A percentile compares a stretch with the other conserved stretches of the same genome.
These are phyloP conservation scores for Camellia granthamiana DNA, from an alignment of 148 eudicot species.

Conservation along the genomic window DNA sequence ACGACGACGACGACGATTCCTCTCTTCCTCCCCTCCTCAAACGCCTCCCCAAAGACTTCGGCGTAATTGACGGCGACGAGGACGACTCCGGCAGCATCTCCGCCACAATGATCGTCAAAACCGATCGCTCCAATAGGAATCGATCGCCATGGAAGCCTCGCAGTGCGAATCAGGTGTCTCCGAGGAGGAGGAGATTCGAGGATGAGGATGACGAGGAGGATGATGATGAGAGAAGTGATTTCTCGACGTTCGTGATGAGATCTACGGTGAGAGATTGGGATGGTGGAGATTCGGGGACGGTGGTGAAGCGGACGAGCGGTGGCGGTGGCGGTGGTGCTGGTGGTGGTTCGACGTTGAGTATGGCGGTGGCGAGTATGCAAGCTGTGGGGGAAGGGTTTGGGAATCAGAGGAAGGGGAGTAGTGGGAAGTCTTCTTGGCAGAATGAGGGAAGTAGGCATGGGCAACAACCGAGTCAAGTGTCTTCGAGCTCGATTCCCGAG, in stretches of 20 bases:
- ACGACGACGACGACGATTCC: constrained; percentile 42
- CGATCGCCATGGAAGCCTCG: constrained; percentile 29
- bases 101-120: constrained; percentile 62
- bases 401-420: constrained; percentile 35
- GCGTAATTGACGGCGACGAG: constrained; percentile 41
- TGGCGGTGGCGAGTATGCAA: constrained; percentile 94
- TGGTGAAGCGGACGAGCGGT: constrained; percentile 47
- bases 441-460: constrained; percentile 37
- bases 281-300: constrained; percentile 44
- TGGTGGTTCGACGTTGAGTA: constrained; percentile 55
- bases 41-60: constrained; percentile 94
- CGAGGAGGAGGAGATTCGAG: constrained; percentile 20
- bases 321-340: constrained; percentile 33
- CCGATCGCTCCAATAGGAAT: constrained; percentile 24
- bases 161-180: constrained; percentile 25
- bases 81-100: constrained; percentile 44
- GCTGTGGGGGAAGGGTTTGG: constrained; percentile 70
- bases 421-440: constrained; percentile 3
- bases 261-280: constrained; percentile 36
- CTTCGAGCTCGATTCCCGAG: constrained; percentile 81
- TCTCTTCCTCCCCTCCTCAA: constrained; percentile 89
- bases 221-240: constrained; percentile 44
- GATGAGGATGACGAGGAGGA: constrained; percentile 31
- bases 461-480: constrained; percentile 57
- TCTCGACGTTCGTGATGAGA: constrained; percentile 73